phyloP scores from a whole-genome alignment of 176 grass and related monocot species.

The Hordeum vulgare region DNA sequence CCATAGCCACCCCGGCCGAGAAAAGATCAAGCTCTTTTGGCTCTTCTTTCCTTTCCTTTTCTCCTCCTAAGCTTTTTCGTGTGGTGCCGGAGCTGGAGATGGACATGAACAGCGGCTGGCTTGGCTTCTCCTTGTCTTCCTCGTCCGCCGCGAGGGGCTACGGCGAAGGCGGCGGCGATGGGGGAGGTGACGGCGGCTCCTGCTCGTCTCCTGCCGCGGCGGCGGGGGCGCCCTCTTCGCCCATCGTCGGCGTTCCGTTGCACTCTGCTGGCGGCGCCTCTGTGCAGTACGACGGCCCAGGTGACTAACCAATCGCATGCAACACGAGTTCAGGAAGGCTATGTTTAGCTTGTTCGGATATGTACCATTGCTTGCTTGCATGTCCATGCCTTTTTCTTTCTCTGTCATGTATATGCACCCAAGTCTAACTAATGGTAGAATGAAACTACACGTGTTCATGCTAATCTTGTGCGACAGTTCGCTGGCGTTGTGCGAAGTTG shows the following conservation, averaged over 20 bases:
- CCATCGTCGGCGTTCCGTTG: constrained; percentile 29
- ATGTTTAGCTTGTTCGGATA: neutral
- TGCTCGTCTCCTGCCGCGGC: constrained; percentile 19
- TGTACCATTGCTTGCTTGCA: neutral
- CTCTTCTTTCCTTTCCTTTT: constrained; percentile 13
- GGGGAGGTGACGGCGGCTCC: constrained; percentile 14
- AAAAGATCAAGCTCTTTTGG: neutral
- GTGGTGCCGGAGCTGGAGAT: neutral
- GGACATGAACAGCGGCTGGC: constrained; percentile 70
- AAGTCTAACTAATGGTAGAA: neutral
- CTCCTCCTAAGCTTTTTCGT: neutral
- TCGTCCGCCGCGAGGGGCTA: constrained; percentile 1
- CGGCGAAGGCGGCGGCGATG: constrained; percentile 5
- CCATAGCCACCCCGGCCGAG: neutral
- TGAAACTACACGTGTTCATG: neutral
- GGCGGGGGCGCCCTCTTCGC: neutral
- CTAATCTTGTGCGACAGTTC: neutral
- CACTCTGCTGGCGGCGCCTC: constrained; percentile 23
- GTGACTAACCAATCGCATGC: neutral
- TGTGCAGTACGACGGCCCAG: constrained; percentile 6
- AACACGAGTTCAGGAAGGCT: neutral
- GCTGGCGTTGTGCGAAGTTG: too few relatives aligned
- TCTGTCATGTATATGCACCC: neutral
- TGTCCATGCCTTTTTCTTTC: neutral
- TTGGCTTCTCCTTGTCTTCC: constrained; percentile 63